Percentiles rank a stretch among this genome's conserved stretches.
These are phyloP conservation scores for Calonectria hawksworthii DNA, from an alignment of 2,329 filamentous ascomycete genomes.

Conservation along the genomic window DNA sequence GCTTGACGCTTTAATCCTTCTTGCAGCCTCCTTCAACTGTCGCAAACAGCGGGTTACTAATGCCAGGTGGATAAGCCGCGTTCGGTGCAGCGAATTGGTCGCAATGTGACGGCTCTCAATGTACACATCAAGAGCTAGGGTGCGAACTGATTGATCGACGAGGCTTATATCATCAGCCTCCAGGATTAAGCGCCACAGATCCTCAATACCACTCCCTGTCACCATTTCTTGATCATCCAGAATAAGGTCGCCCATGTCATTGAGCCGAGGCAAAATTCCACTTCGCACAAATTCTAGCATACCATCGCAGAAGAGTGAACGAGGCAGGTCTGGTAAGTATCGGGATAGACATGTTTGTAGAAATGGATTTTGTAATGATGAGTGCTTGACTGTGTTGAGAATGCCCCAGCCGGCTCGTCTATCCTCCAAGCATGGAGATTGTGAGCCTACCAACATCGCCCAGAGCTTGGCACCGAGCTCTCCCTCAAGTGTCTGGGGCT, in stretches of 20 bases:
- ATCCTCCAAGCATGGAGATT: conserved; percentile 71
- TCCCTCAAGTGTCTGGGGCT: conserved; percentile 72
- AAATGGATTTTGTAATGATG: conserved; percentile 67
- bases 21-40: conserved; percentile 76
- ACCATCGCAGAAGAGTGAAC: conserved; percentile 71
- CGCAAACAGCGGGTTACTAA: conserved; percentile 81
- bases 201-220: conserved; percentile 71
- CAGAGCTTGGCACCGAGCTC: conserved; percentile 77
- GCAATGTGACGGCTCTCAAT: conserved; percentile 69
- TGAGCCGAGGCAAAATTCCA: conserved; percentile 62
- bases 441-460: conserved; percentile 78
- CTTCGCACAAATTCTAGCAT: conserved; percentile 74
- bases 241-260: conserved; percentile 58
- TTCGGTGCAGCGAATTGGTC: conserved; percentile 63
- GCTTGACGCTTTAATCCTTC: conserved; percentile 62
- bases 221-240: conserved; percentile 67
- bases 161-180: conserved; percentile 75
- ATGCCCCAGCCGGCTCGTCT: conserved; percentile 79
- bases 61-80: conserved; percentile 73
- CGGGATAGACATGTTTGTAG: conserved; percentile 66
- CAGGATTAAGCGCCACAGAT: conserved; percentile 88
- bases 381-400: conserved; percentile 63
- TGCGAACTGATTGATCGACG: conserved; percentile 76
- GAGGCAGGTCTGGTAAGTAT: conserved; percentile 70
- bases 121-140: conserved; percentile 80